Conservation (phyloP, 495 filamentous ascomycete species). For the Platismatia glauca region DNA sequence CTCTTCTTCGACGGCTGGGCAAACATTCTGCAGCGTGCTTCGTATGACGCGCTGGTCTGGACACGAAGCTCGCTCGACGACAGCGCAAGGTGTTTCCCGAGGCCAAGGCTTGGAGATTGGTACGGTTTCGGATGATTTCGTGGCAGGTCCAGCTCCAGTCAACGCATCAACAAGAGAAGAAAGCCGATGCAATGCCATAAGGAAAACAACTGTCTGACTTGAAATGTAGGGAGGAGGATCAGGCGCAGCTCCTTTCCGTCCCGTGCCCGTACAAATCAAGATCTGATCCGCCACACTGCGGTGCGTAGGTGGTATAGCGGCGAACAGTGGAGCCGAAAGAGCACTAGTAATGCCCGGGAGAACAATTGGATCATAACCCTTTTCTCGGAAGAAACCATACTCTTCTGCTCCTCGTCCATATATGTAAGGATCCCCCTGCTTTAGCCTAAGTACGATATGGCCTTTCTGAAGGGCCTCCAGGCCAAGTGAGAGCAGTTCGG, state of each 20-base stretch:
- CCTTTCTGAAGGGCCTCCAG: slow-evolving; percentile 63
- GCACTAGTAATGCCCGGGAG: slow-evolving; percentile 87
- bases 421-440: slow-evolving; percentile 94
- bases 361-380: slow-evolving; percentile 63
- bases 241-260: slow-evolving; percentile 78
- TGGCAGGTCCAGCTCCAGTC: slow-evolving; percentile 31
- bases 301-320: slow-evolving; percentile 79
- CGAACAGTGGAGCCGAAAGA: slow-evolving; percentile 79
- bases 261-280: slow-evolving; percentile 88
- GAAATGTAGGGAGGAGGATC: slow-evolving; percentile 68
- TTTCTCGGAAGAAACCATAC: slow-evolving; percentile 67
- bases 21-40: slow-evolving; percentile 71
- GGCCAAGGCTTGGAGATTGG: slow-evolving; percentile 34
- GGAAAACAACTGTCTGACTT: slow-evolving; percentile 79
- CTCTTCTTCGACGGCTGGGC: slow-evolving; percentile 76
- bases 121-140: slow-evolving; percentile 3
- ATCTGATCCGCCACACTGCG: slow-evolving; percentile 86
- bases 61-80: slow-evolving; percentile 90
- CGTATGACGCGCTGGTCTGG: slow-evolving; percentile 88
- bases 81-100: slow-evolving; percentile 69
- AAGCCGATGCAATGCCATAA: slow-evolving; percentile 91
- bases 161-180: slow-evolving; percentile 58
- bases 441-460: slow-evolving; percentile 73
- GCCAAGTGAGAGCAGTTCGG: slow-evolving; percentile 77
- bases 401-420: slow-evolving; percentile 94